Base-by-base conservation (phyloP, 768 basidiomycete genomes). In the Phylloporus rhodoxanthus region DNA sequence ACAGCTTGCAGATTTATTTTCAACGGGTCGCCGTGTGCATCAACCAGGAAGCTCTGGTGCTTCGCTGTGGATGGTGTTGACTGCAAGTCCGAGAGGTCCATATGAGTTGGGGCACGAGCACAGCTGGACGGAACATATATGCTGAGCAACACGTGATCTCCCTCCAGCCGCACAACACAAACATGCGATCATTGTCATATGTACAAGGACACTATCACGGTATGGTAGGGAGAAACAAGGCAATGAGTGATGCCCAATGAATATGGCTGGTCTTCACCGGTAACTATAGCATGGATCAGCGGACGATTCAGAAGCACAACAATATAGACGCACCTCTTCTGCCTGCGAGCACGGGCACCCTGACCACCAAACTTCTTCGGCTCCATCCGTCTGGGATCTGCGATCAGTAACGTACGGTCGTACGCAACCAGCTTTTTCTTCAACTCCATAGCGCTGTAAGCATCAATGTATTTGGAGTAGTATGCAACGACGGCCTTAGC, bases 311-410 rank as follows among this genome's bases (percentile, higher is more conserved):
- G 43, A 52, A 19, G 44, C 7, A 40, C 13, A 14, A 49, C 14
- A 15, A 50, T 10, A 15, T 32, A 26, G 32, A 36, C 50, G 53
- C 56, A 92, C 91, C 86, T 90, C 81, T 95, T 96, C 79, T 96
- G 94, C 74, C 93, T 86, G 77, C 93, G 89, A 52, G 93, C 92
- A 81, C 94, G 91, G 58, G 94, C 94, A 84, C 94, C 94, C 70
- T 78, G 80, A 78, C 94, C 94, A 81, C 94, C 95, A 70, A 98
- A 97, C 76, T 95, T 96, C 85, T 97, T 97, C 62, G 95, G 95
- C 72, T 98, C 95, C 86, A 88, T 90, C 77, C 95, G 86, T 75
- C 96, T 84, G 58, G 91, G 92, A 69, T 95, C 92, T 49, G 92
- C 88, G 58, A 94, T 93, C 63, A 94, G 72, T 53, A 95, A 74